A percentile compares a stretch with the other conserved stretches of the same genome.
Conservation (phyloP, 2,329 filamentous ascomycete genomes). For the Cytospora schulzeri region DNA sequence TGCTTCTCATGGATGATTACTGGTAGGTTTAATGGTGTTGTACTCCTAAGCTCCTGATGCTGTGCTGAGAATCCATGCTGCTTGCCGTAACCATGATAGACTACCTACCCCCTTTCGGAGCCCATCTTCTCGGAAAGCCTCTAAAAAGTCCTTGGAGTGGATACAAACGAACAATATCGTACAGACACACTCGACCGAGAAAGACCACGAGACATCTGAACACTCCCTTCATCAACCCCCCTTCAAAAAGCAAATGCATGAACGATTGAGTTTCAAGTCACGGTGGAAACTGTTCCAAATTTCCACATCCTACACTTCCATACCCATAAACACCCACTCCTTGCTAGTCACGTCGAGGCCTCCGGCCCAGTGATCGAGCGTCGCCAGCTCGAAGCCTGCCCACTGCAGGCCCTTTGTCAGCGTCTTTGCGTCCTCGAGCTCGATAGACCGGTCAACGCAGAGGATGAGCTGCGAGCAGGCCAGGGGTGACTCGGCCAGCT, state of each 20-base stretch:
- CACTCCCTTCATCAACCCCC: slow-evolving; percentile 9
- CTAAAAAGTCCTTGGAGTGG: slow-evolving; percentile 7
- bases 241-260: slow-evolving; percentile 11
- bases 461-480: slow-evolving; percentile 77
- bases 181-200: not conserved
- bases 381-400: slow-evolving; percentile 87
- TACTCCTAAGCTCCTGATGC: slow-evolving; percentile 25
- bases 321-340: slow-evolving; percentile 83
- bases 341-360: slow-evolving; percentile 69
- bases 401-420: slow-evolving; percentile 84
- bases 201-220: not conserved
- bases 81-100: slow-evolving; percentile 11
- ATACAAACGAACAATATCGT: slow-evolving; percentile 9
- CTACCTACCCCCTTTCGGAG: slow-evolving; percentile 8
- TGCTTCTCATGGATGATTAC: not conserved
- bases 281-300: slow-evolving; percentile 2
- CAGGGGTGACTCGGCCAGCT: slow-evolving; percentile 78
- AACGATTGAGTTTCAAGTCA: slow-evolving; percentile 20
- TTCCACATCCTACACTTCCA: slow-evolving; percentile 68
- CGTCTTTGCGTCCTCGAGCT: slow-evolving; percentile 62
- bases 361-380: slow-evolving; percentile 74
- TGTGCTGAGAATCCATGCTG: slow-evolving; percentile 15
- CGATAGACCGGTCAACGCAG: slow-evolving; percentile 74
- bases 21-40: slow-evolving; percentile 12
- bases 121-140: slow-evolving; percentile 11